Evolutionary conservation across 768 basidiomycete species (phyloP).

Genomic region (Pholiota microspora): DNA sequence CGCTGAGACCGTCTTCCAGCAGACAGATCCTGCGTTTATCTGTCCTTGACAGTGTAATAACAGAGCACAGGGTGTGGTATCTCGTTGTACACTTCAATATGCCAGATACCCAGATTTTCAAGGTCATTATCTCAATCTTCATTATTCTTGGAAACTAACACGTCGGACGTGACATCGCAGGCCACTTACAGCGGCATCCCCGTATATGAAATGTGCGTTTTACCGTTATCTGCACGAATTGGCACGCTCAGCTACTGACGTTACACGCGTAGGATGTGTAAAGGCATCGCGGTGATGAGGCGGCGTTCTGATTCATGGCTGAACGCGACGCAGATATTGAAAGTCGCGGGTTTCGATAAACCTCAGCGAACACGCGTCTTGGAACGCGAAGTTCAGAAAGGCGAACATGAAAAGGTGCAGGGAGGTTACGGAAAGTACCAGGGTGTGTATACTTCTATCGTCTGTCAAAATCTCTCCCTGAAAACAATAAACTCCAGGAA

Average conservation of each 20-base stretch:
- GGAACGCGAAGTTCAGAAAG: conserved; percentile 97
- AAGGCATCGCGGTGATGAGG: conserved; percentile 96
- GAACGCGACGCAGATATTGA: conserved; percentile 98
- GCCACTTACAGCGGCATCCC: conserved; percentile 93
- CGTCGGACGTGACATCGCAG: conserved; percentile 37
- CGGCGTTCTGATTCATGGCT: conserved; percentile 95
- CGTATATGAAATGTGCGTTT: conserved; percentile 84
- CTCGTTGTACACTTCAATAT: conserved; percentile 31
- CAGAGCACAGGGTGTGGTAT: neutral
- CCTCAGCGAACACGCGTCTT: conserved; percentile 96
- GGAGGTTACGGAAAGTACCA: conserved; percentile 99
- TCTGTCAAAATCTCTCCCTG: conserved; percentile 11
- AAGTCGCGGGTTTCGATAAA: conserved; percentile 99
- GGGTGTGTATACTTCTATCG: conserved; percentile 49
- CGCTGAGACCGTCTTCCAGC: conserved; percentile 17
- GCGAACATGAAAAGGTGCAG: conserved; percentile 98
- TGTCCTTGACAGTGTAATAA: neutral
- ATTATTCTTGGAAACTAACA: conserved; percentile 21
- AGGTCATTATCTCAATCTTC: conserved; percentile 41
- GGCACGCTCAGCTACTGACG: conserved; percentile 25
- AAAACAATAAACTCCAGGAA: conserved; percentile 54
- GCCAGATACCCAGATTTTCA: conserved; percentile 88
- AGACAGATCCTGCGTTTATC: neutral
- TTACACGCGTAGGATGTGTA: conserved; percentile 78
- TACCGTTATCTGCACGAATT: conserved; percentile 28